These are phyloP conservation scores for Rhizopus delemar DNA, from an alignment of 371 early-diverging fungal genomes.

Conservation along the genomic window DNA sequence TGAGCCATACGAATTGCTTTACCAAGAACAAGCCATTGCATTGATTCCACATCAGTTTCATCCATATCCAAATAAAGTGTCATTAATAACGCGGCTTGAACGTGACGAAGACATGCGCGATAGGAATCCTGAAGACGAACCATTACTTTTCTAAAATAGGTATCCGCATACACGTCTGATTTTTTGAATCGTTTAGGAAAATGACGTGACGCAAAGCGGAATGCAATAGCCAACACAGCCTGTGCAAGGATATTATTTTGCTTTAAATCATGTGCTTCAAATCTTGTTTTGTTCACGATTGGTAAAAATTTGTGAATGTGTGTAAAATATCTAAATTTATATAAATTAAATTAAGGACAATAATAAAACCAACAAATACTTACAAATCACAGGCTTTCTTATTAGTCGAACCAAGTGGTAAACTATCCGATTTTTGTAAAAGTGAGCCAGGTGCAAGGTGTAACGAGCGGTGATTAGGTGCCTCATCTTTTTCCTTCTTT, in stretches of 20 bases:
- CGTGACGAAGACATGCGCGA: conserved; percentile 39
- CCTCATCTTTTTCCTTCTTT: conserved; percentile 3
- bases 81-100: conserved; percentile 49
- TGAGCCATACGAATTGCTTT: conserved; percentile 69
- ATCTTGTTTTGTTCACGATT: conserved; percentile 55
- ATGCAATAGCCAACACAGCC: conserved; percentile 54
- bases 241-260: conserved; percentile 48
- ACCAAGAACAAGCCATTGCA: conserved; percentile 62
- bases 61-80: conserved; percentile 51
- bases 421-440: not conserved
- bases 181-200: conserved; percentile 31
- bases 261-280: conserved; percentile 42
- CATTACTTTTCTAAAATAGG: conserved; percentile 43
- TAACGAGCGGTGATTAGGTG: not conserved
- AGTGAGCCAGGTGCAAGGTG: not conserved
- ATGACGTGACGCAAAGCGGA: conserved; percentile 42
- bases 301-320: conserved; percentile 61
- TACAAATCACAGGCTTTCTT: conserved; percentile 28
- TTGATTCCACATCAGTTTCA: conserved; percentile 43
- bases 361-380: not conserved
- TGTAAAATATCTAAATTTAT: conserved; percentile 47
- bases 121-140: conserved; percentile 34
- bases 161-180: conserved; percentile 34
- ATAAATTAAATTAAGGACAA: not conserved
- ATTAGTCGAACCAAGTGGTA: conserved; percentile 13